Conservation (phyloP, 345 rosid species). For the Chamaenerion angustifolium region DNA sequence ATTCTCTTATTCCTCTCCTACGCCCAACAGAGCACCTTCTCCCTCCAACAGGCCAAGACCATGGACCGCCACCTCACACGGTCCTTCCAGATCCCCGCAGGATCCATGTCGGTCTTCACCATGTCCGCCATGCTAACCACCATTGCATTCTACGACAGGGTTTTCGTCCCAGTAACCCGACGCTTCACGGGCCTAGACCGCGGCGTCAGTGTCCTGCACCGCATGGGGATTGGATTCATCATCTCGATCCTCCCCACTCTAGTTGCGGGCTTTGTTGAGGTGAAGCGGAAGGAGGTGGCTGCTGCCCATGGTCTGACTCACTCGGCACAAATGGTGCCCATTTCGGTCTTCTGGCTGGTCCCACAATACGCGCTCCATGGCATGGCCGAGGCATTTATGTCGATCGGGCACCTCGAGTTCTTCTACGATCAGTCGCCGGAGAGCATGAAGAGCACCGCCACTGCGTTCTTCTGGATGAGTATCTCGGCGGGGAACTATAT, state of each 20-base stretch:
- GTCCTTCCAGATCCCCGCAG: slow-evolving; percentile 77
- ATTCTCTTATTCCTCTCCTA: slow-evolving; percentile 64
- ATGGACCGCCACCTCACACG: slow-evolving; percentile 59
- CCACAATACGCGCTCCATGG: slow-evolving; percentile 78
- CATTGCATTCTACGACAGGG: slow-evolving; percentile 52
- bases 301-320: slow-evolving; percentile 30
- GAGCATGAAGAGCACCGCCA: slow-evolving; percentile 78
- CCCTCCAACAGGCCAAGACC: slow-evolving; percentile 75
- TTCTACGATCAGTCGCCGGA: slow-evolving; percentile 89
- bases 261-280: slow-evolving; percentile 58
- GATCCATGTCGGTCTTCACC: slow-evolving; percentile 84
- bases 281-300: slow-evolving; percentile 54
- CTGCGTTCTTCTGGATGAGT: slow-evolving; percentile 58
- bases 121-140: slow-evolving; percentile 59
- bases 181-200: slow-evolving; percentile 61
- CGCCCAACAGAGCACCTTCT: slow-evolving; percentile 68
- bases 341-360: slow-evolving; percentile 63
- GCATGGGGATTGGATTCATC: slow-evolving; percentile 76
- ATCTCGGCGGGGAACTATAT: slow-evolving; percentile 59
- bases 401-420: slow-evolving; percentile 80
- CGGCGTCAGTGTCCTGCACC: slow-evolving; percentile 54
- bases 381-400: slow-evolving; percentile 80
- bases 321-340: slow-evolving; percentile 35
- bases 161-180: slow-evolving; percentile 40
- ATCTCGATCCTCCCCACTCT: slow-evolving; percentile 62